Base-by-base conservation (phyloP, 305 asterid species). In the Rubia peregrina region DNA sequence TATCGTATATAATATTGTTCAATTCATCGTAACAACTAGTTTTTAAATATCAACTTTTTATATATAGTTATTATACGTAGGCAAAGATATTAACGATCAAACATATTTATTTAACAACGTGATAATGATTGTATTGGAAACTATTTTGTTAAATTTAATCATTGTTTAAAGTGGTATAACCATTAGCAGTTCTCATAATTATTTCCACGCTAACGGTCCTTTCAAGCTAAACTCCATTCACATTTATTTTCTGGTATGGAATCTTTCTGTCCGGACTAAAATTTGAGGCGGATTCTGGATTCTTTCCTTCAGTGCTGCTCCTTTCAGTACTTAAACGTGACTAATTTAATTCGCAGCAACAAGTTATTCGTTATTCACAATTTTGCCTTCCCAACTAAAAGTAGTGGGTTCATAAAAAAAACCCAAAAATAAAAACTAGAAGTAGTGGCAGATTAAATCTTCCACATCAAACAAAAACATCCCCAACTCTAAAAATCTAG, bases 211-310 rank as follows among this genome's bases (percentile, higher is more conserved):
- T 26, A 26, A 61, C 65, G 41, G n/a, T 61, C 41, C 38, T 4
- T 12, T 26, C 17, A 30, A 0, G 65, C 43, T 5, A 30, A 61
- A 30, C 42, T 61, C 65, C 43, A 30, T 61, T 61, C 43, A 61
- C 43, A 61, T 61, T 61, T 19, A 26, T 30, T 61, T 61, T 30
- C 65, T 30, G 65, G 5, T 30, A 30, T 61, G 65, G 65, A 61
- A 61, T 61, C 65, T 60, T 59, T 59, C 36, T 22, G 38, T 21
- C 21, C 24, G 36, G 13, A 21, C 6, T 24, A 59, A 59, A 59
- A 59, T 56, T 59, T 21, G 38, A 21, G 36, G 38, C 6, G 12
- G 24, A 9, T 7, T 19, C 5, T 60, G 65, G 38, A 61, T 22
- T 60, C 38, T 30, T 22, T 22, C 41, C 24, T 60, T 60, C 42